Conservation (phyloP, 306 rosid species). For the Dicorynia guianensis region DNA sequence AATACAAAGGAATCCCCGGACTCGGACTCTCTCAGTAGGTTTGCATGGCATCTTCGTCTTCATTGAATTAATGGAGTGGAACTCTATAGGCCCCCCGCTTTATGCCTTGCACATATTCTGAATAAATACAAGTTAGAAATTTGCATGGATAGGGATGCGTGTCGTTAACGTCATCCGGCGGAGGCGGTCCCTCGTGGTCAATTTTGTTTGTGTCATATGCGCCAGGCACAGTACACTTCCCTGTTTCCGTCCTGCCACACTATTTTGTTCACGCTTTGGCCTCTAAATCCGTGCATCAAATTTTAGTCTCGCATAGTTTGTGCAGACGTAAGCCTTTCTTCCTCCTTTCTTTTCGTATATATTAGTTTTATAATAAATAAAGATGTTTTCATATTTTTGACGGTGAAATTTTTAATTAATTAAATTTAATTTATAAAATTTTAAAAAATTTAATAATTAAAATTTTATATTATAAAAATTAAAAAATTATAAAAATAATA, state of each 20-base stretch:
- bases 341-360: background rate
- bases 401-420: too few species aligned
- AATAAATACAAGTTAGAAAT: background rate
- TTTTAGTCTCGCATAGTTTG: background rate
- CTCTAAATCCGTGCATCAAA: conserved; percentile 20
- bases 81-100: background rate
- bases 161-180: conserved; percentile 1
- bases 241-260: conserved; percentile 53
- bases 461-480: too few species aligned
- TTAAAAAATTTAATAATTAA: too few species aligned
- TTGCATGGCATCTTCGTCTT: background rate
- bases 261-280: conserved; percentile 20
- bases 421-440: too few species aligned
- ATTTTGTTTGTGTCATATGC: conserved; percentile 45
- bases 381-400: too few species aligned
- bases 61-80: background rate
- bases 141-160: conserved; percentile 31
- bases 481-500: too few species aligned
- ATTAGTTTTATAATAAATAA: too few species aligned
- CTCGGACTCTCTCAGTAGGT: too few species aligned
- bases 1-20: background rate
- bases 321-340: background rate
- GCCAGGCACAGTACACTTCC: conserved; percentile 42
- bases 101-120: background rate
- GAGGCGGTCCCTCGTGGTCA: background rate